These are phyloP conservation scores for Pseudogymnoascus sp. DNA, from an alignment of 2,329 filamentous ascomycete species.

Conservation along the genomic window DNA sequence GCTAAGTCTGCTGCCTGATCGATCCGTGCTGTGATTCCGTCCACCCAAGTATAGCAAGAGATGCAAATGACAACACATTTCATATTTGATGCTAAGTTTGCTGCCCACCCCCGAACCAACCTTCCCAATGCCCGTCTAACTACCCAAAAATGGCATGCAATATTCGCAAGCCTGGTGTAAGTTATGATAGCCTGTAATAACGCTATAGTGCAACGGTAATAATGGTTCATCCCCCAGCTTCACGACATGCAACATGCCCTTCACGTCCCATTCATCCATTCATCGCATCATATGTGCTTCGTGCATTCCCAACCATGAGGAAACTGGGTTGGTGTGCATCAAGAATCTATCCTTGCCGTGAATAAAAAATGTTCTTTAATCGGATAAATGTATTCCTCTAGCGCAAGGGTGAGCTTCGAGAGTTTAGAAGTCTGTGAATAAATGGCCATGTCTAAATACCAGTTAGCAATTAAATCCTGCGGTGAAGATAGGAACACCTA, in stretches of 20 bases:
- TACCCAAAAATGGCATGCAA: constrained; percentile 5
- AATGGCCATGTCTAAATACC: constrained; percentile 2
- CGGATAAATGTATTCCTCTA: constrained; percentile 1
- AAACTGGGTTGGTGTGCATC: background rate
- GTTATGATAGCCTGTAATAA: background rate
- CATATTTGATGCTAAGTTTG: constrained; percentile 4
- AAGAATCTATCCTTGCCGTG: background rate
- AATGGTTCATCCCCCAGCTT: background rate
- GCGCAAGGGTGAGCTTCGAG: background rate
- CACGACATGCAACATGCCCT: background rate
- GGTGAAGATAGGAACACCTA: constrained; percentile 45
- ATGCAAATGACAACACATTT: background rate
- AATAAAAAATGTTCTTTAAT: constrained; percentile 8
- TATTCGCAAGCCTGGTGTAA: background rate
- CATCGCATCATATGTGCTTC: background rate
- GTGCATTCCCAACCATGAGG: background rate
- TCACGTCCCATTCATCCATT: background rate
- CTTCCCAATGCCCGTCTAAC: background rate
- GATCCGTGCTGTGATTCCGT: background rate
- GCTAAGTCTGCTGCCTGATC: background rate
- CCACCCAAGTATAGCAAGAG: background rate
- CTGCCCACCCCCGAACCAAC: background rate
- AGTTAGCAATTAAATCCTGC: background rate
- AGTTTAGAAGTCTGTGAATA: constrained; percentile 10
- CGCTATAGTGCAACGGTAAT: background rate